These are phyloP conservation scores for Fusarium buharicum DNA, from an alignment of 2,329 filamentous ascomycete genomes.

Conservation along the genomic window DNA sequence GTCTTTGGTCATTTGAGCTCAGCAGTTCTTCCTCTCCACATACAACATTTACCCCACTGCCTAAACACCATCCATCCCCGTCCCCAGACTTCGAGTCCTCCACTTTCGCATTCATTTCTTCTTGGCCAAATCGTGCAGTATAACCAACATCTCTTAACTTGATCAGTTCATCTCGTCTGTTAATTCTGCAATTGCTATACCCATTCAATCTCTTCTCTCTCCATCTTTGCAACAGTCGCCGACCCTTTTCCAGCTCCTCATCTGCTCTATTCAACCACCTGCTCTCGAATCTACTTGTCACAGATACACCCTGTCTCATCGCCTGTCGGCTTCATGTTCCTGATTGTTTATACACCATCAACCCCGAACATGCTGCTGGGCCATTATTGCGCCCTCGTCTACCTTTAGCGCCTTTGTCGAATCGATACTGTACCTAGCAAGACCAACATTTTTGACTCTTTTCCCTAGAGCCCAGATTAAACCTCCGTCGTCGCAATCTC, in stretches of 20 bases:
- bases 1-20: conserved; percentile 33
- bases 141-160: not conserved
- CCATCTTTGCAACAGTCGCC: not conserved
- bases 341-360: conserved; percentile 28
- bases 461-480: conserved; percentile 4
- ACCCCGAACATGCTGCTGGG: conserved; percentile 37
- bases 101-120: conserved; percentile 18
- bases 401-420: conserved; percentile 25
- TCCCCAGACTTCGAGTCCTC: conserved; percentile 33
- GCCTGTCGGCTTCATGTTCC: conserved; percentile 33
- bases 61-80: conserved; percentile 29
- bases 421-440: not conserved
- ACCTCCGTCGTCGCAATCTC: conserved; percentile 15
- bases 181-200: too few species aligned
- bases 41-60: conserved; percentile 33
- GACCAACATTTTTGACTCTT: conserved; percentile 8
- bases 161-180: conserved; percentile 1
- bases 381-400: conserved; percentile 32
- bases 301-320: conserved; percentile 2
- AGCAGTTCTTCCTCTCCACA: conserved; percentile 34
- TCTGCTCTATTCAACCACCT: not conserved
- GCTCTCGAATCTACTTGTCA: conserved; percentile 3
- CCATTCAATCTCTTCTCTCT: not conserved
- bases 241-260: not conserved
- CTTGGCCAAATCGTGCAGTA: not conserved